Conservation (phyloP, 306 rosid genomes). For the Morella rubra region DNA sequence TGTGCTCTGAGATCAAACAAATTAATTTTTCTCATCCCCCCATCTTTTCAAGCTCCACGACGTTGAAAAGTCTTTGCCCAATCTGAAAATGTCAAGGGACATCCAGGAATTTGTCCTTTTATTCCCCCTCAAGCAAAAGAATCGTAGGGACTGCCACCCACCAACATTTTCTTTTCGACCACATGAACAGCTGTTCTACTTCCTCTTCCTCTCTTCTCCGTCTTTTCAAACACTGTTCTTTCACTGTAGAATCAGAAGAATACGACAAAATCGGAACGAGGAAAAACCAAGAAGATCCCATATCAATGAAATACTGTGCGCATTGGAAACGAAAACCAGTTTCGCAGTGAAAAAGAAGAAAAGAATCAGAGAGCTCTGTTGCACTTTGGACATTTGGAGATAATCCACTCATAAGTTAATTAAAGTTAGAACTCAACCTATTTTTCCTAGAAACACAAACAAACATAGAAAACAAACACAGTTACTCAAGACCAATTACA, state of each 20-base stretch:
- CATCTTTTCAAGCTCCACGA: constrained; percentile 40
- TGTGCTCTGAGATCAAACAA: constrained; percentile 26
- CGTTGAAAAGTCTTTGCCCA: constrained; percentile 28
- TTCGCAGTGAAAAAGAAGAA: neutral
- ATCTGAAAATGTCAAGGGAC: constrained; percentile 27
- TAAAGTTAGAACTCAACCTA: constrained; percentile 38
- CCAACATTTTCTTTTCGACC: constrained; percentile 1
- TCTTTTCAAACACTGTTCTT: constrained; percentile 27
- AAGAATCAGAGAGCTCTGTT: neutral
- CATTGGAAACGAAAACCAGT: constrained; percentile 5
- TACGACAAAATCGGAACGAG: neutral
- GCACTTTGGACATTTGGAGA: neutral
- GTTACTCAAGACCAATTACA: constrained; percentile 54
- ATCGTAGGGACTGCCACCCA: constrained; percentile 26
- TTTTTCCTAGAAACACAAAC: constrained; percentile 21
- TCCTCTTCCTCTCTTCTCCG: constrained; percentile 25
- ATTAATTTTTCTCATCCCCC: constrained; percentile 23
- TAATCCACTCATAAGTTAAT: constrained; percentile 30
- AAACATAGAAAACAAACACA: constrained; percentile 25
- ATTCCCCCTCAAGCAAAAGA: constrained; percentile 13
- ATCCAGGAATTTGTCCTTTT: constrained; percentile 12
- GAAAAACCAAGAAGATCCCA: constrained; percentile 6
- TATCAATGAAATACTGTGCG: neutral
- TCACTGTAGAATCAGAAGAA: constrained; percentile 21
- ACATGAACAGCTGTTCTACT: constrained; percentile 22